These are phyloP conservation scores for Triticum urartu DNA, from an alignment of 176 grass and related monocot genomes.

Conservation along the genomic window DNA sequence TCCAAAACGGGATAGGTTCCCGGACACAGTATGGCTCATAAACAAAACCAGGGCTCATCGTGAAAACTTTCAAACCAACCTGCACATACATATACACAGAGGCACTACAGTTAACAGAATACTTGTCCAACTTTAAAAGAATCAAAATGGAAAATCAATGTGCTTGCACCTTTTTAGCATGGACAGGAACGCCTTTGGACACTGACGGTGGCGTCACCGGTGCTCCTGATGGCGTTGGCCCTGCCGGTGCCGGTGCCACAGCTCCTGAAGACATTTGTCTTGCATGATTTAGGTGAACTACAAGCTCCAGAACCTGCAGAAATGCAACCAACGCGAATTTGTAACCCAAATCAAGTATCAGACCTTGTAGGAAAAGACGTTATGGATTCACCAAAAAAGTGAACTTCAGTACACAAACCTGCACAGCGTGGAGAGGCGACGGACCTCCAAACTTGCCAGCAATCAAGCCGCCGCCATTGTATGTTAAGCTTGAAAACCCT, in stretches of 20 bases:
- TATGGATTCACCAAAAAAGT: conserved; percentile 8
- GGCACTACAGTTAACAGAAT: background rate
- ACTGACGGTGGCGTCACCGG: background rate
- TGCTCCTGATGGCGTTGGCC: conserved; percentile 39
- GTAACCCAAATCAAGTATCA: background rate
- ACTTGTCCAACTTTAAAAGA: background rate
- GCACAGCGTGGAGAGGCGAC: conserved; percentile 28
- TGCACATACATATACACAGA: conserved; percentile 37
- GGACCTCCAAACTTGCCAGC: conserved; percentile 15
- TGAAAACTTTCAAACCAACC: conserved; percentile 66
- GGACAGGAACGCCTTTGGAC: conserved; percentile 33
- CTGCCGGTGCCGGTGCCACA: conserved; percentile 14
- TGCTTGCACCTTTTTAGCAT: conserved; percentile 41
- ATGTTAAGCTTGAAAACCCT: conserved; percentile 45
- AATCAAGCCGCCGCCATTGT: conserved; percentile 18
- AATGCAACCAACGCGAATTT: background rate
- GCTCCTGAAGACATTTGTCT: conserved; percentile 59
- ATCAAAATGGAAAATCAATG: conserved; percentile 7
- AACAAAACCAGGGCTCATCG: conserved; percentile 89
- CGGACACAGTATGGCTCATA: conserved; percentile 73
- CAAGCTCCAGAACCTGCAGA: conserved; percentile 52
- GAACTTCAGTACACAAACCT: conserved; percentile 39
- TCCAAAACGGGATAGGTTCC: conserved; percentile 87
- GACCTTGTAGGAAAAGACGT: background rate
- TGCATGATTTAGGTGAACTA: conserved; percentile 29